Evolutionary conservation across 75 land plant genomes (phyloP), one percentile per base, ranked within the genome.

Genomic region (Isoetes taiwanensis): DNA sequence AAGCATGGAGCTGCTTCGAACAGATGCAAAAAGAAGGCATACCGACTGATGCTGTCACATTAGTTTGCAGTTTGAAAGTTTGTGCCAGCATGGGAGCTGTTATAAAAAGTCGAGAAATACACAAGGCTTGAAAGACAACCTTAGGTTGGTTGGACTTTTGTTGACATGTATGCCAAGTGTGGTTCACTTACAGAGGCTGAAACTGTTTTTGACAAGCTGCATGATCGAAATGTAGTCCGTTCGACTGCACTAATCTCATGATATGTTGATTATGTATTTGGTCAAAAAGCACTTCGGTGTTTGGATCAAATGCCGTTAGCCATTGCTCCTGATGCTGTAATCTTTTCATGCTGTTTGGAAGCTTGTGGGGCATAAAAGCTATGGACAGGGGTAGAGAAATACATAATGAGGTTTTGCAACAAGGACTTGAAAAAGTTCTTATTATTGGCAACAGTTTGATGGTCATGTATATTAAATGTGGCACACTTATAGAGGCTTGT

Each of bases 151-250:
- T n/a, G n/a, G n/a, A 54, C 83, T 1, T 38, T 52, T 5, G 55
- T 52, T 19, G 23, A 52, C 55, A 52, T 52, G 55, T 52, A 52
- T 52, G 25, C 23, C 3, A 52, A 52, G 30, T 52, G 55, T 52
- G 55, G 55, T 3, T 16, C 23, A 14, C 3, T 52, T 2, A 2
- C 9, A 28, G 12, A 52, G 30, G 55, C 55, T 28, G 6, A 2
- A 3, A 16, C 27, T 28, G 55, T 52, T 2, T 21, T 52, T 23
- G 30, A 8, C 2, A 3, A 23, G 8, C 12, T 52, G 55, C 27
- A 19, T 5, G 2, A 8, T 8, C 55, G 12, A 3, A 26, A 52
- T 23, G 23, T 26, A 8, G 3, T 52, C 2, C 3, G 31, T 2
- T 52, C 31, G 55, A 52, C 27, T 52, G 12, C 55, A 5, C 55